A percentile compares a stretch with the other conserved stretches of the same genome.
Conservation (phyloP, 2,329 filamentous ascomycete species). For the Colletotrichum euphorbiae region DNA sequence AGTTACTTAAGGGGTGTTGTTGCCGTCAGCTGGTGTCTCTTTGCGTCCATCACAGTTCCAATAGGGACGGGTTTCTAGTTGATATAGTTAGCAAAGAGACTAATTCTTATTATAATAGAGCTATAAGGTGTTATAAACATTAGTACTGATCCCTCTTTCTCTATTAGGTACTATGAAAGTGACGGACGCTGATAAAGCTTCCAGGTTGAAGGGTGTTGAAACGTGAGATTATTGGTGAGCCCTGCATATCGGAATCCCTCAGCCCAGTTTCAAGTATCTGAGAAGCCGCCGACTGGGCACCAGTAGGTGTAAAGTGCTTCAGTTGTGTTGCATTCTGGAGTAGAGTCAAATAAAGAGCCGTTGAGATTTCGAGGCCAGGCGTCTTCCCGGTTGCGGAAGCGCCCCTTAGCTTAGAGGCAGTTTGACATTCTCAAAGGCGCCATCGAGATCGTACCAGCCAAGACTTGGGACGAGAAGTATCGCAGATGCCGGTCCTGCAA, state of each 20-base stretch:
- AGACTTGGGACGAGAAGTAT: too few species aligned
- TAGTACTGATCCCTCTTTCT: not conserved
- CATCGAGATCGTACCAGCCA: too few species aligned
- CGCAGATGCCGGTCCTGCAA: too few species aligned
- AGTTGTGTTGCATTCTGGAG: conserved; percentile 3
- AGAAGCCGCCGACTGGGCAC: conserved; percentile 14
- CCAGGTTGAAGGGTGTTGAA: conserved; percentile 16
- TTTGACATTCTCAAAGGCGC: too few species aligned
- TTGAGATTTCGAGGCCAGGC: not conserved
- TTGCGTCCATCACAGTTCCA: not conserved
- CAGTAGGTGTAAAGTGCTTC: not conserved
- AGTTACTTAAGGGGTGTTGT: conserved; percentile 8
- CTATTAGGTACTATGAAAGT: not conserved
- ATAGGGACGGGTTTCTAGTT: not conserved
- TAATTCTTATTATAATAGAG: not conserved
- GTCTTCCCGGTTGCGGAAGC: not conserved
- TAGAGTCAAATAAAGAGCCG: not conserved
- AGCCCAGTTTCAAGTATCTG: conserved; percentile 18
- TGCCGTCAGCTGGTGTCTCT: not conserved
- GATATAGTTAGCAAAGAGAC: conserved; percentile 6
- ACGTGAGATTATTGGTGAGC: conserved; percentile 3
- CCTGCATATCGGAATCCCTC: not conserved
- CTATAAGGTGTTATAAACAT: conserved; percentile 3
- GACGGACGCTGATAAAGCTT: conserved; percentile 1
- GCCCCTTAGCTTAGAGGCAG: not conserved